phyloP scores from a whole-genome alignment of 2,329 filamentous ascomycete genomes.

The Dothistroma pini region DNA sequence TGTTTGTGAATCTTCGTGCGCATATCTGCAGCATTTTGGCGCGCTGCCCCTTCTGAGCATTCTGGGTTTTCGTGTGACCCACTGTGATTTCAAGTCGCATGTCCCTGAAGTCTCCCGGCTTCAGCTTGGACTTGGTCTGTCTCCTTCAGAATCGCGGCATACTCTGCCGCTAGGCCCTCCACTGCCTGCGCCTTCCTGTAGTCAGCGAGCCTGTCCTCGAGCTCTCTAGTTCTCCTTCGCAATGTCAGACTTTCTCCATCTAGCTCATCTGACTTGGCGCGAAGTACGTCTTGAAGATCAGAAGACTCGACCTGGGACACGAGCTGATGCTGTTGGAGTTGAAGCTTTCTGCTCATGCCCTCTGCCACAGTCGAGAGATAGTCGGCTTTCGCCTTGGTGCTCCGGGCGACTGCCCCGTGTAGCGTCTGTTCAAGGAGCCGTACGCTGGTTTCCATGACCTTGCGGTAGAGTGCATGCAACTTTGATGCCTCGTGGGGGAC shows the following conservation, averaged over 20 bases:
- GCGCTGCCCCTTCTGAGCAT: too few species aligned
- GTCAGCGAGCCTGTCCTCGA: conserved; percentile 34
- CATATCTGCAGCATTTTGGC: too few species aligned
- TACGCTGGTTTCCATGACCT: conserved; percentile 39
- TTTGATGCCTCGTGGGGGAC: conserved; percentile 35
- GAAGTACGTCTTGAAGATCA: conserved; percentile 31
- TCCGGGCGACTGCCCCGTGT: conserved; percentile 43
- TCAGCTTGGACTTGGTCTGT: conserved; percentile 33
- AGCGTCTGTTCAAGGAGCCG: conserved; percentile 46
- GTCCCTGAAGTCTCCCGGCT: conserved; percentile 28
- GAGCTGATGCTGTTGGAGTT: conserved; percentile 29
- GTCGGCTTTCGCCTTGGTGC: conserved; percentile 42
- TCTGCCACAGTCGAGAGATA: conserved; percentile 42
- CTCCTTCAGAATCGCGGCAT: conserved; percentile 31
- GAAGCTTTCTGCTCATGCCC: conserved; percentile 41
- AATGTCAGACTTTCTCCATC: conserved; percentile 31
- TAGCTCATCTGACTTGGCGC: conserved; percentile 32
- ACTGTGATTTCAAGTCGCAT: neutral
- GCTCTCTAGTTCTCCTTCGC: conserved; percentile 33
- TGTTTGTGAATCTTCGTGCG: too few species aligned
- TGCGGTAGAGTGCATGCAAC: conserved; percentile 38
- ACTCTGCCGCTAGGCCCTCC: conserved; percentile 40
- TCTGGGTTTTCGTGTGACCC: too few species aligned
- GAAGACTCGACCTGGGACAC: conserved; percentile 24
- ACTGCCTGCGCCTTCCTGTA: conserved; percentile 39